phyloP scores from a whole-genome alignment of 495 filamentous ascomycete species.

The Cetradonia linearis region DNA sequence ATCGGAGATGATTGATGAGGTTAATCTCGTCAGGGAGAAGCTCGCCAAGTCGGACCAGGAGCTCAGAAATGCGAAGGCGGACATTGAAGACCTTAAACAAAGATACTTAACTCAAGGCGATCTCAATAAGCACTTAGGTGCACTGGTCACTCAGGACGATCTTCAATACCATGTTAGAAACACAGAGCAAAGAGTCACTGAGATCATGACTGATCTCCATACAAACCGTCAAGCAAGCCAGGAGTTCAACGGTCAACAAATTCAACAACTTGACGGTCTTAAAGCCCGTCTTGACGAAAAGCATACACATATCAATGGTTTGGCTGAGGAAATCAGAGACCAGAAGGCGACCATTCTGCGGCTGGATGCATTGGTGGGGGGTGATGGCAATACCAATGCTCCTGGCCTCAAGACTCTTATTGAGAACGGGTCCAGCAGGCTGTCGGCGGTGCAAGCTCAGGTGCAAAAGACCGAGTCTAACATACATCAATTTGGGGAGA shows the following conservation, averaged over 20 bases:
- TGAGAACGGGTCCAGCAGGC: neutral
- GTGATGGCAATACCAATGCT: neutral
- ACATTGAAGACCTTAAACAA: neutral
- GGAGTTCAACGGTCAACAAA: neutral
- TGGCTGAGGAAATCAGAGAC: neutral
- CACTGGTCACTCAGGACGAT: neutral
- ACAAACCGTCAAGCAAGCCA: neutral
- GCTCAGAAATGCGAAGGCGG: neutral
- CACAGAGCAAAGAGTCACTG: neutral
- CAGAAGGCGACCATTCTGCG: neutral
- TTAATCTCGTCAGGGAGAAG: neutral
- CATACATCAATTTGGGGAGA: neutral
- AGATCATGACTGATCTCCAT: neutral
- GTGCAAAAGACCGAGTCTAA: neutral
- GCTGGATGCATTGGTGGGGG: neutral
- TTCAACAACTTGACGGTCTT: neutral
- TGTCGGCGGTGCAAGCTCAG: neutral
- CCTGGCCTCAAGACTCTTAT: neutral
- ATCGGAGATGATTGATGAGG: neutral
- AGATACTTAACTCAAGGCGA: neutral
- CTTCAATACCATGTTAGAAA: neutral
- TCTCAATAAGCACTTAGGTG: neutral
- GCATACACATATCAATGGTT: neutral
- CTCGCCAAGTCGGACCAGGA: neutral
- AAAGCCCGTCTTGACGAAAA: neutral